phyloP scores from a whole-genome alignment of 2,329 filamentous ascomycete genomes.

The Stagonosporopsis cucurbitacearum region DNA sequence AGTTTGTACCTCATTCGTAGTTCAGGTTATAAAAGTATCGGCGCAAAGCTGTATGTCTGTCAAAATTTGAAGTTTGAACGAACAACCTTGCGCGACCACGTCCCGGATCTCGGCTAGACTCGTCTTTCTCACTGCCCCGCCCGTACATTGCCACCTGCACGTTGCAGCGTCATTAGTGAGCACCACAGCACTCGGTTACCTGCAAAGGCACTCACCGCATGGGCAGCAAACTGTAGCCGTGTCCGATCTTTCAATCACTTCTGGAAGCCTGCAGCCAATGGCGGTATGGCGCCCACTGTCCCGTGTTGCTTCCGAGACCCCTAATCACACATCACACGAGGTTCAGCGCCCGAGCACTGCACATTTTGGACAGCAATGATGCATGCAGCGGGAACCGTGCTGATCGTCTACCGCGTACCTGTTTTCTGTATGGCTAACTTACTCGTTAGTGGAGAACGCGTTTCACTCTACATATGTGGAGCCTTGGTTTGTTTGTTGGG shows the following conservation, averaged over 20 bases:
- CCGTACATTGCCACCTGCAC: slow-evolving; percentile 17
- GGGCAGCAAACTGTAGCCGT: slow-evolving; percentile 6
- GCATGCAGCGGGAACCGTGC: slow-evolving; percentile 1
- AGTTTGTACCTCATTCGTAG: not conserved
- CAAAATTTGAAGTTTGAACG: too few relatives aligned
- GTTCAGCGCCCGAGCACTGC: slow-evolving; percentile 18
- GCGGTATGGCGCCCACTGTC: slow-evolving; percentile 3
- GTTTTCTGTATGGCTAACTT: slow-evolving; percentile 2
- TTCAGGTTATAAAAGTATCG: not conserved
- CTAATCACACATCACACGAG: slow-evolving; percentile 10
- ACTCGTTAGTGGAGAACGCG: not conserved
- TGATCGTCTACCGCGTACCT: slow-evolving; percentile 5
- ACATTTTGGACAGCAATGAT: slow-evolving; percentile 23
- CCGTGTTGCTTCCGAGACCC: slow-evolving; percentile 15
- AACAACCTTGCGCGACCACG: not conserved
- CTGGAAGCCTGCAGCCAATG: slow-evolving; percentile 18
- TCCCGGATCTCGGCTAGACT: not conserved
- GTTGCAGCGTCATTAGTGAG: slow-evolving; percentile 17
- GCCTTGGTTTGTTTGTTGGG: not conserved
- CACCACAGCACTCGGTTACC: slow-evolving; percentile 19
- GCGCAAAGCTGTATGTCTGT: not conserved
- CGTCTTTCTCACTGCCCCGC: not conserved
- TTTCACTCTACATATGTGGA: not conserved
- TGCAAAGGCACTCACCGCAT: slow-evolving; percentile 11
- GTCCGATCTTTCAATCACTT: slow-evolving; percentile 1